A percentile compares a stretch with the other conserved stretches of the same genome.
phyloP scores from a whole-genome alignment of 208 protist genomes.

The Acanthamoeba triangularis region DNA sequence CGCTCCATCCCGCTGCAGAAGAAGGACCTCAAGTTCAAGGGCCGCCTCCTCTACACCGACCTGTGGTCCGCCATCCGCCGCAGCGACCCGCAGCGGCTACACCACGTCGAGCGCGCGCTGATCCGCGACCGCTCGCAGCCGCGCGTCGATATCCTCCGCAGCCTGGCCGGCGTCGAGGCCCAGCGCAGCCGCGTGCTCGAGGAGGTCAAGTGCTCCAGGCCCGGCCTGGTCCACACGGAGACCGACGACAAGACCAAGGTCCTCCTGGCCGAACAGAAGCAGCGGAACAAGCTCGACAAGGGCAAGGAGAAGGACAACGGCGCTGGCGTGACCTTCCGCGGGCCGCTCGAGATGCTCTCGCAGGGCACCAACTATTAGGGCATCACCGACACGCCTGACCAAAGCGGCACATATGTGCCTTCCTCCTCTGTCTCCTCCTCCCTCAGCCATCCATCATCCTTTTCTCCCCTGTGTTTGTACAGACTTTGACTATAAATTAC shows the following conservation, averaged over 20 bases:
- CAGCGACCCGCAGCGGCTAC: neutral
- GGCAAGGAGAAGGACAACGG: constrained; percentile 10
- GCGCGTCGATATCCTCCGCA: constrained; percentile 12
- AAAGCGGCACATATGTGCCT: too few relatives aligned
- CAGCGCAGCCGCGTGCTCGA: neutral
- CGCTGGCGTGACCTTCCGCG: neutral
- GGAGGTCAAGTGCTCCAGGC: neutral
- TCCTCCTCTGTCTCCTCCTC: too few relatives aligned
- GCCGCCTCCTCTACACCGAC: neutral
- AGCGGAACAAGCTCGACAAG: neutral
- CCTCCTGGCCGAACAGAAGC: neutral
- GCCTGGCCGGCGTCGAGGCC: neutral
- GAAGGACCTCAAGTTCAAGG: constrained; percentile 65
- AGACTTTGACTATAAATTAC: too few relatives aligned
- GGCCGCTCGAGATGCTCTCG: neutral
- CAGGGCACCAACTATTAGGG: neutral
- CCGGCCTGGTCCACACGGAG: constrained; percentile 2
- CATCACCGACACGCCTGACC: too few relatives aligned
- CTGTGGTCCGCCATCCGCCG: neutral
- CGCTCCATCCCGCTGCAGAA: neutral
- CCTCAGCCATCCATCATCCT: too few relatives aligned
- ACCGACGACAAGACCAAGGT: constrained; percentile 17
- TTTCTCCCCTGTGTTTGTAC: too few relatives aligned
- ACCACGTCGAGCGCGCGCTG: neutral
- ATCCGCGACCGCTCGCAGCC: constrained; percentile 42